phyloP scores from a whole-genome alignment of 257 asterid species.

The Thymus quinquecostatus region DNA sequence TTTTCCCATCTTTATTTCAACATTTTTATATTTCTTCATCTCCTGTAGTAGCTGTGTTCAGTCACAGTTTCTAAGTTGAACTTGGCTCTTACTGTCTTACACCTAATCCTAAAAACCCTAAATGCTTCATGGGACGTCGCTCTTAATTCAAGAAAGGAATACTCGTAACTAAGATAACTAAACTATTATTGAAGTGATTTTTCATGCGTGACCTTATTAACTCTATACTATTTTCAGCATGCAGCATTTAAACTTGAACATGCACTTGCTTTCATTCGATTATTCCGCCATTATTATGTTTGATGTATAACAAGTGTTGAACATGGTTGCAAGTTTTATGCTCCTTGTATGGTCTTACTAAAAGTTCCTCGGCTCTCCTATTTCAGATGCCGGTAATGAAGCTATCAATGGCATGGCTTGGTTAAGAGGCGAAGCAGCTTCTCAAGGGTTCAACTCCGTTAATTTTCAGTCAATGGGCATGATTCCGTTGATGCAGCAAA shows the following conservation, averaged over 20 bases:
- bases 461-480: slow-evolving; percentile 67
- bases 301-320: not conserved
- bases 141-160: not conserved
- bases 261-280: not conserved
- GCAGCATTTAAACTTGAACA: not conserved
- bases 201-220: too few relatives aligned
- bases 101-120: not conserved
- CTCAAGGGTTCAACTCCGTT: slow-evolving; percentile 65
- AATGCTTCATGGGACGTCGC: not conserved
- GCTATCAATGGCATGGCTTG: slow-evolving; percentile 73
- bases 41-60: not conserved
- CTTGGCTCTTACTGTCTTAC: not conserved
- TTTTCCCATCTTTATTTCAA: not conserved
- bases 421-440: slow-evolving; percentile 75
- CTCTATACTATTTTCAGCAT: not conserved
- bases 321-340: not conserved
- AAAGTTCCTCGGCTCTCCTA: slow-evolving; percentile 7
- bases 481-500: slow-evolving; percentile 84
- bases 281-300: not conserved
- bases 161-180: not conserved
- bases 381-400: slow-evolving; percentile 69
- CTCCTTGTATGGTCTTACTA: too few relatives aligned
- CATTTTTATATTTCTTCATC: not conserved
- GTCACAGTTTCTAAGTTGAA: too few relatives aligned
- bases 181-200: too few relatives aligned